A percentile compares a stretch with the other conserved stretches of the same genome.
These are phyloP conservation scores for Williopsis jadinii DNA, from an alignment of 1,139 yeast species.

Conservation along the genomic window DNA sequence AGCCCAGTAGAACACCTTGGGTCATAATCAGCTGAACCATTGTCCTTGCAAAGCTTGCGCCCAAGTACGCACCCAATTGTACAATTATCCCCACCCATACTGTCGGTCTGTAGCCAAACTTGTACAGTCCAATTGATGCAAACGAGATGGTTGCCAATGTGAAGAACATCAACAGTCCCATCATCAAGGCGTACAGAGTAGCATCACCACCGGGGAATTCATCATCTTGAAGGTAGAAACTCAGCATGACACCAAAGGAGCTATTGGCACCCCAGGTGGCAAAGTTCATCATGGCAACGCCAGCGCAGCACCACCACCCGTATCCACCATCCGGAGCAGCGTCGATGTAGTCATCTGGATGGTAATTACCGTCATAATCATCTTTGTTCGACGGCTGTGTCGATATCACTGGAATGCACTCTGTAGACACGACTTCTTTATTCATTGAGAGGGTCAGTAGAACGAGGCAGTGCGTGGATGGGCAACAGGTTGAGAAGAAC, in stretches of 20 bases:
- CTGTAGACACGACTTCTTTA: too few species aligned
- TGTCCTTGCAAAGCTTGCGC: conserved; percentile 46
- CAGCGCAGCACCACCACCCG: conserved; percentile 55
- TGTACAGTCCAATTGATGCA: conserved; percentile 21
- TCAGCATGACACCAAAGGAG: conserved; percentile 49
- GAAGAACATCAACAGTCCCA: conserved; percentile 47
- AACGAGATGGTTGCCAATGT: conserved; percentile 39
- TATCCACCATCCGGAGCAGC: conserved; percentile 54
- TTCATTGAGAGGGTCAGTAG: too few species aligned
- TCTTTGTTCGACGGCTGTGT: not conserved
- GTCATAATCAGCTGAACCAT: conserved; percentile 45
- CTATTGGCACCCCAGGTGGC: conserved; percentile 63
- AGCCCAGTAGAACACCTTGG: conserved; percentile 54
- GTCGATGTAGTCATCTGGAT: conserved; percentile 26
- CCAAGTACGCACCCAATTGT: conserved; percentile 43
- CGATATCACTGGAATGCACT: conserved; percentile 4
- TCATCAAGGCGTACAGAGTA: conserved; percentile 46
- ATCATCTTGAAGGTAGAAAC: conserved; percentile 36
- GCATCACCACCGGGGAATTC: conserved; percentile 38
- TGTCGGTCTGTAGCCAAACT: conserved; percentile 28
- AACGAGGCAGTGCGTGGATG: too few species aligned
- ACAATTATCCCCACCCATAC: conserved; percentile 39
- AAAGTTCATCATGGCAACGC: conserved; percentile 37
- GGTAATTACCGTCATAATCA: conserved; percentile 23
- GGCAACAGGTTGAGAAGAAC: too few species aligned